Evolutionary conservation across 129 eudicot species (phyloP).

Genomic region (Flaveria linearis): DNA sequence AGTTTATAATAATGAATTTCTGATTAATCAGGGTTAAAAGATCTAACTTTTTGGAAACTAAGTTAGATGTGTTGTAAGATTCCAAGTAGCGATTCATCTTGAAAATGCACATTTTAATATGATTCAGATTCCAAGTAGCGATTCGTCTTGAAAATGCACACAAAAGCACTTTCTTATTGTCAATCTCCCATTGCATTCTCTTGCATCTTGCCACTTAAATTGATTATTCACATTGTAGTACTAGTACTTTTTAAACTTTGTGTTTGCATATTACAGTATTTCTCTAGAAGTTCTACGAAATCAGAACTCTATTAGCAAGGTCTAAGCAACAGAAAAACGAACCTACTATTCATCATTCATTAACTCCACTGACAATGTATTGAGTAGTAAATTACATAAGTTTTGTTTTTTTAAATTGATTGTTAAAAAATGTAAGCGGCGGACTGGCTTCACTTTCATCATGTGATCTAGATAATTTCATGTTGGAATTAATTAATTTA

Average conservation of each 20-base stretch:
- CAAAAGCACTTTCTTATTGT: background rate
- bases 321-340: background rate
- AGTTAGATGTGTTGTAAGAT: background rate
- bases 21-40: background rate
- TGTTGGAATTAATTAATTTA: background rate
- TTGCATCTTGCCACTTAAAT: background rate
- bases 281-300: background rate
- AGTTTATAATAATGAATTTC: background rate
- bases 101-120: background rate
- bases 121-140: background rate
- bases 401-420: background rate
- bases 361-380: background rate
- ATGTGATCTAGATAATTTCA: background rate
- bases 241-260: background rate
- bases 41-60: background rate
- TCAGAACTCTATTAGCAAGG: slow-evolving; percentile 6
- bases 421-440: background rate
- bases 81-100: background rate
- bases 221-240: background rate
- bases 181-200: background rate
- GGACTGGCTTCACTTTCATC: background rate
- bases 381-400: background rate
- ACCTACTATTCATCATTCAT: background rate
- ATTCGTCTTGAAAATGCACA: background rate
- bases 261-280: slow-evolving; percentile 4